A percentile compares a stretch with the other conserved stretches of the same genome.
phyloP scores from a whole-genome alignment of 345 rosid species.

The Camelina sativa region DNA sequence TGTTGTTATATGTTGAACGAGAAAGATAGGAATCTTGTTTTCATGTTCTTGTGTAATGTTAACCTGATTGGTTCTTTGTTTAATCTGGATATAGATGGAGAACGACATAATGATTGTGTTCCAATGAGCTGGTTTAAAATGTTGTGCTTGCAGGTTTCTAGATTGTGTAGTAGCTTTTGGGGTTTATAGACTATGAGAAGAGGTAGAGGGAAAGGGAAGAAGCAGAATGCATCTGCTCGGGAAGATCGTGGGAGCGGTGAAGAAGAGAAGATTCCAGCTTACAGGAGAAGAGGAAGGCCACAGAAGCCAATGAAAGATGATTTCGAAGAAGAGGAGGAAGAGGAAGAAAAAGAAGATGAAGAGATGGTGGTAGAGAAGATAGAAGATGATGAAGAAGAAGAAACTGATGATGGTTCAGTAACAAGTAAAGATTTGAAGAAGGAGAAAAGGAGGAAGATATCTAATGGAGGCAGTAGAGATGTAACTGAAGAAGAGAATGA shows the following conservation, averaged over 20 bases:
- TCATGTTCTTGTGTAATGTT: constrained; percentile 1
- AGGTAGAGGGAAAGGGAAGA: constrained; percentile 81
- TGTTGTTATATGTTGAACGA: not conserved
- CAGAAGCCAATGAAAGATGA: constrained; percentile 61
- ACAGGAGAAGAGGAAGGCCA: constrained; percentile 73
- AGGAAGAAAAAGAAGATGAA: constrained; percentile 47
- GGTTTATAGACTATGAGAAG: constrained; percentile 43
- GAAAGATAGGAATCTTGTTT: not conserved
- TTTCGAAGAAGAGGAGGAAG: constrained; percentile 49
- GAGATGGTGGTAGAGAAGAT: constrained; percentile 26
- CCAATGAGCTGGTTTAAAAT: not conserved
- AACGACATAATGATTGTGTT: not conserved
- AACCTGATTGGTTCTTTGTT: constrained; percentile 2
- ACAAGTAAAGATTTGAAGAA: constrained; percentile 49
- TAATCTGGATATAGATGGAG: not conserved
- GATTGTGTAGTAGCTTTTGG: constrained; percentile 3
- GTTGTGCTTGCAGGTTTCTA: constrained; percentile 12
- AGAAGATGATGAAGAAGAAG: constrained; percentile 50
- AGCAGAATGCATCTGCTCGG: constrained; percentile 49
- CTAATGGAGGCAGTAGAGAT: constrained; percentile 44
- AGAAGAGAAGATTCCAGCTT: constrained; percentile 63
- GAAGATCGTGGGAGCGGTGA: constrained; percentile 66
- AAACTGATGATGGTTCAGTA: constrained; percentile 36
- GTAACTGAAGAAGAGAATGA: constrained; percentile 57
- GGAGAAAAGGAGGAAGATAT: constrained; percentile 62